Percentiles rank a stretch among this genome's conserved stretches.
Conservation (phyloP, 805 yeast species). For the Kuraishia borneana region DNA sequence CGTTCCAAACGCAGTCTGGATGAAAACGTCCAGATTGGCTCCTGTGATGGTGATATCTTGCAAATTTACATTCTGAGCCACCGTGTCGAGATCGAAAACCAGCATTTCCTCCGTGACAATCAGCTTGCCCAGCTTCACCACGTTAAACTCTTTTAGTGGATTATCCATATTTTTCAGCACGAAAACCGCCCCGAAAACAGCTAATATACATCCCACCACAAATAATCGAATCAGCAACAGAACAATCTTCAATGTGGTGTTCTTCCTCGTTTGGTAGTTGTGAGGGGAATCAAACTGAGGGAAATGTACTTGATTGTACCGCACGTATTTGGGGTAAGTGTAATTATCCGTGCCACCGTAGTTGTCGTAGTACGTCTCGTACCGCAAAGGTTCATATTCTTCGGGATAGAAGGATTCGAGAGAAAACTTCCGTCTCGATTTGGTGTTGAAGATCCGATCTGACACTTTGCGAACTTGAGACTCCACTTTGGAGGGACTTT, state of each 20-base stretch:
- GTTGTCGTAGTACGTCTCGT: neutral
- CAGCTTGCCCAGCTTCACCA: constrained; percentile 14
- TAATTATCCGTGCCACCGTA: neutral
- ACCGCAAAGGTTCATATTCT: neutral
- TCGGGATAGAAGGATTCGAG: constrained; percentile 1
- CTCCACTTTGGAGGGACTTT: neutral
- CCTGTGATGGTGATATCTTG: constrained; percentile 19
- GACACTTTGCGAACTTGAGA: constrained; percentile 4
- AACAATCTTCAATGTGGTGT: constrained; percentile 8
- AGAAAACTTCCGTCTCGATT: constrained; percentile 1
- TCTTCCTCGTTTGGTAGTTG: constrained; percentile 16
- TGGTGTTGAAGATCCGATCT: constrained; percentile 1
- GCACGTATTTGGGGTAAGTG: neutral
- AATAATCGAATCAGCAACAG: constrained; percentile 8
- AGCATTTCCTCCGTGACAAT: constrained; percentile 19
- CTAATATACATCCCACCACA: constrained; percentile 4
- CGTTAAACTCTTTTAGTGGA: constrained; percentile 12
- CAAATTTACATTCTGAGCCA: constrained; percentile 15
- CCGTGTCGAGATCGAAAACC: constrained; percentile 17
- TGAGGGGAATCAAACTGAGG: constrained; percentile 19
- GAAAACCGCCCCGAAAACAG: constrained; percentile 9
- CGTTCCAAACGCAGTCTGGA: constrained; percentile 4
- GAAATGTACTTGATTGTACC: constrained; percentile 2
- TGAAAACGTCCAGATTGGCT: constrained; percentile 20
- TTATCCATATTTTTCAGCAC: constrained; percentile 16